Base-by-base conservation (phyloP, 1,139 yeast species). In the Spencermartinsiella ligniputridi region DNA sequence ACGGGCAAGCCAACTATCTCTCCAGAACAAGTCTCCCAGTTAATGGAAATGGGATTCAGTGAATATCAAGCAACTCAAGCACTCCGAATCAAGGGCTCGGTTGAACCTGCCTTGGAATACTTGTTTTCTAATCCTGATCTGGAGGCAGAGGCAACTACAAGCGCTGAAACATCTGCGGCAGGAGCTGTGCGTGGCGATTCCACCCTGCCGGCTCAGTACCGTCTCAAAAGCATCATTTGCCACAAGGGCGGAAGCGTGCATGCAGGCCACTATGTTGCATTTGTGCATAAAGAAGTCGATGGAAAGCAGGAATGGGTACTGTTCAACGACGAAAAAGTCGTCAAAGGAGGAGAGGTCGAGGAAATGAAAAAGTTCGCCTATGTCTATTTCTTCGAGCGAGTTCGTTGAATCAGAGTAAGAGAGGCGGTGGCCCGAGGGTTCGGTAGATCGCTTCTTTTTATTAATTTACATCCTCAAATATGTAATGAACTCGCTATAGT, bases 191-290 rank as follows among this genome's bases (percentile, higher is more conserved):
- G 36, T 12, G 11, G 65, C 62, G 21, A 47, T 52, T n/a, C 49
- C 58, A 3, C 35, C 54, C 2, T 38, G 52, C 68, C 69, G 3
- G 66, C 71, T 5, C 50, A 57, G 30, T 92, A 85, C 60, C 56
- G 60, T 13, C 66, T 92, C 37, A 74, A 78, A 44, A 86, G 88
- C 0, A 86, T 88, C 8, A 75, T 92, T 18, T 90, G 97, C 60
- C 99, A 92, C 64, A 92, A 92, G 63, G 99, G 99, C 9, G 74
- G 83, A 1, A 87, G 96, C 16, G 87, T 92, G 1, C 97, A 92
- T 51, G 88, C 97, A 0, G 98, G 98, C 0, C 99, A 92, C 63
- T 92, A 92, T 62, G 97, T 94, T 34, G 90, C 84, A 0, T 92
- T 85, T 57, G 72, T 89, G 38, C 77, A 77, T 52, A 54, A 60